Evolutionary conservation across 2,329 filamentous ascomycete genomes (phyloP), one percentile per base, ranked within the genome.

Genomic region (Knufia fluminis): DNA sequence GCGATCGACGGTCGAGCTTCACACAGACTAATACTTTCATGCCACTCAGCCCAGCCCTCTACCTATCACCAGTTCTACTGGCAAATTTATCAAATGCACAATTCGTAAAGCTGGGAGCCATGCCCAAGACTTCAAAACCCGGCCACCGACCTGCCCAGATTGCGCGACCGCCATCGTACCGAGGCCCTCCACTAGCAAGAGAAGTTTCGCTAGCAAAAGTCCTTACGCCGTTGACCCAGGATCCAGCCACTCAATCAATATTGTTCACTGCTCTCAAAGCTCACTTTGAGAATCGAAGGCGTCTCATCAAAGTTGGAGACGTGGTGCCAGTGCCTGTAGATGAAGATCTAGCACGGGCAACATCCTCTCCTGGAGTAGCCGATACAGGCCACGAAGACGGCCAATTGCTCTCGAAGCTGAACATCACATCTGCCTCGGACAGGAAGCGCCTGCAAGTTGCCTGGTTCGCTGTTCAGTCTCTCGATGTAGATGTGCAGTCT

Each of bases 201-300:
- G 90, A 96, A 61, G 86, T 97, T 47, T 94, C 86, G 0, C 73
- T 98, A 35, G 77, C 91, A 41, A 92, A 95, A 59, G 80, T 98
- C 36, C 83, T 89, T 9, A 95, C 90, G 0, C 92, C 92, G 0
- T 73, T 92, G 6, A 91, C 90, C 0, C 90, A 86, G 2, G 91
- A 97, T 60, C 78, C 87, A 40, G 78, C 85, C 1, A 77, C 95
- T 8, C 90, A 97, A 62, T 86, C 87, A 4, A 86, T 86, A 3
- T 77, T 97, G 3, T 83, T 97, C 58, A 83, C 86, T 16, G 89
- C 87, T 0, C 68, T 98, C 36, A 96, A 96, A 64, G 80, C 81
- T 33, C 84, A 96, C 62, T 96, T 98, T 64, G 85, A 94, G 56
- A 79, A 80, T 49, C 87, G 85, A 59, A 79, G 85, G 50, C 80